Conservation (phyloP, 371 early-diverging fungal species). For the Rhizopus arrhizus region DNA sequence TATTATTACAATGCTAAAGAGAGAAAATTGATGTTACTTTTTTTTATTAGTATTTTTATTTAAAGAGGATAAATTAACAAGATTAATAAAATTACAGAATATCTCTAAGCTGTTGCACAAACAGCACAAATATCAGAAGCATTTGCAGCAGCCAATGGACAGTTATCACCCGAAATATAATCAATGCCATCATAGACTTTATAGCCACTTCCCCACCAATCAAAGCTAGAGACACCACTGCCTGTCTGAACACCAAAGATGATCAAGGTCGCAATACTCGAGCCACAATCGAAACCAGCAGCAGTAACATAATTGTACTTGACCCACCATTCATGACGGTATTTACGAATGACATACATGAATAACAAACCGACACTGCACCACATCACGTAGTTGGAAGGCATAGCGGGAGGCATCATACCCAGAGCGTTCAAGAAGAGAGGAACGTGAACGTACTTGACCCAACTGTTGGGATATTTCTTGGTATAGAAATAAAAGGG, state of each 20-base stretch:
- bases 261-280: conserved; percentile 50
- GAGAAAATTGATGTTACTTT: no score
- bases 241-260: conserved; percentile 51
- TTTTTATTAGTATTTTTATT: no score
- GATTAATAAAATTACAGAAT: not conserved
- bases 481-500: conserved; percentile 56
- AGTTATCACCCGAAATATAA: conserved; percentile 31
- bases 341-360: conserved; percentile 60
- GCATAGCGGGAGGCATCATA: conserved; percentile 70
- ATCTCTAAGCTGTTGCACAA: conserved; percentile 32
- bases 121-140: conserved; percentile 62
- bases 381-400: conserved; percentile 65
- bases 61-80: no score
- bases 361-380: conserved; percentile 65
- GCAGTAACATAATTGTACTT: conserved; percentile 76
- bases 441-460: conserved; percentile 65
- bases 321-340: conserved; percentile 65
- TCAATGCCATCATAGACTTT: not conserved
- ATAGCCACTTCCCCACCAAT: conserved; percentile 51
- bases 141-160: conserved; percentile 35
- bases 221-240: conserved; percentile 18
- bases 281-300: conserved; percentile 76
- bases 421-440: conserved; percentile 67
- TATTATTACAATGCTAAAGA: no score
- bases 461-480: conserved; percentile 56